These are phyloP conservation scores for Sporisorium exsertum DNA, from an alignment of 1,284 basidiomycete species.

Conservation along the genomic window DNA sequence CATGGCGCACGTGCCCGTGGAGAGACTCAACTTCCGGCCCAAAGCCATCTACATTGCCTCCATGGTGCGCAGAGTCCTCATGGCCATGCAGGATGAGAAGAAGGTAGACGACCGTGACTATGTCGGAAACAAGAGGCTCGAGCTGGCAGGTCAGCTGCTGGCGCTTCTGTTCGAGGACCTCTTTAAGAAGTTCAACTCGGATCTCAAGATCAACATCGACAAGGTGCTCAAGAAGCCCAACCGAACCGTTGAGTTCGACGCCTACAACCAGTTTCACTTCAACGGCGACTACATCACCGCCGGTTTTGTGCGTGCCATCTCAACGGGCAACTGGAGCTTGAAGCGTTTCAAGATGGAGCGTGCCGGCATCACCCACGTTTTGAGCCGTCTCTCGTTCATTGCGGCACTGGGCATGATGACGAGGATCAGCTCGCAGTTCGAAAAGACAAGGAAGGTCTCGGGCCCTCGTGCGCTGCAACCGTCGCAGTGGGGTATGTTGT, in stretches of 20 bases:
- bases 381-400: conserved; percentile 94
- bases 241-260: conserved; percentile 93
- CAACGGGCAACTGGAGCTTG: conserved; percentile 98
- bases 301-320: conserved; percentile 97
- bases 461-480: conserved; percentile 97
- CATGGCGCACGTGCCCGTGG: conserved; percentile 93
- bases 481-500: conserved; percentile 99
- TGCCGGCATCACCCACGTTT: conserved; percentile 98
- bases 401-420: conserved; percentile 99
- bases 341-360: conserved; percentile 99
- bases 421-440: conserved; percentile 96
- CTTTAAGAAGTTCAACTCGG: conserved; percentile 98
- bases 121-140: conserved; percentile 98
- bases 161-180: conserved; percentile 95
- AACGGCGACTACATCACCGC: conserved; percentile 88
- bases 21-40: conserved; percentile 87
- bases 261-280: conserved; percentile 92
- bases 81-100: conserved; percentile 95
- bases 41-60: conserved; percentile 98
- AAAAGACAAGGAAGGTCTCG: conserved; percentile 98
- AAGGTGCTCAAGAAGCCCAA: conserved; percentile 98
- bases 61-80: conserved; percentile 94
- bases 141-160: conserved; percentile 95
- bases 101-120: conserved; percentile 99
- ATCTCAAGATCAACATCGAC: conserved; percentile 95